Percentiles rank a stretch among this genome's conserved stretches.
phyloP scores from a whole-genome alignment of 148 eudicot species.

The Nepenthes gracilis region DNA sequence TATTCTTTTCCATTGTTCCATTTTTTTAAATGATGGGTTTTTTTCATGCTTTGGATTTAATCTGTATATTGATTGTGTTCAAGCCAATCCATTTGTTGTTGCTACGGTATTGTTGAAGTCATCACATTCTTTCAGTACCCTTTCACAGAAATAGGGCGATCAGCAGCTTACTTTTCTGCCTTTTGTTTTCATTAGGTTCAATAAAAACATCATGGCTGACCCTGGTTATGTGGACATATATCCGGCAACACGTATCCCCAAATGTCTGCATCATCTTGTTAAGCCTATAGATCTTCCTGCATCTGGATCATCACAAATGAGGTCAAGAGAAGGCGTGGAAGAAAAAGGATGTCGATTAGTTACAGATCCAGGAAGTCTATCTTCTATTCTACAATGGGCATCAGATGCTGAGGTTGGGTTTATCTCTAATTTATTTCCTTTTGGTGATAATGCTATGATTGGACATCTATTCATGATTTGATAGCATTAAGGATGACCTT shows the following conservation, averaged over 20 bases:
- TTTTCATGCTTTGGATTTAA: too few species aligned
- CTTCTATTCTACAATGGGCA: slow-evolving; percentile 62
- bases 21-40: too few species aligned
- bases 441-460: neutral
- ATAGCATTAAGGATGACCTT: neutral
- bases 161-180: neutral
- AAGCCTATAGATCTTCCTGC: slow-evolving; percentile 48
- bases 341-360: slow-evolving; percentile 67
- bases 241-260: slow-evolving; percentile 71
- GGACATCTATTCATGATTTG: neutral
- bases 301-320: slow-evolving; percentile 21
- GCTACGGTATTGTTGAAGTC: too few species aligned
- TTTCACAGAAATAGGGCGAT: too few species aligned
- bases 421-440: neutral
- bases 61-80: too few species aligned
- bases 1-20: too few species aligned
- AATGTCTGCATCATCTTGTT: slow-evolving; percentile 59
- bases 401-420: slow-evolving; percentile 71
- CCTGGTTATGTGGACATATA: slow-evolving; percentile 95
- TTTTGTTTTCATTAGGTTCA: slow-evolving; percentile 39
- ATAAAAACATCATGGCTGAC: slow-evolving; percentile 55
- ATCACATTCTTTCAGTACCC: too few species aligned
- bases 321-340: slow-evolving; percentile 19
- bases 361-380: slow-evolving; percentile 54
- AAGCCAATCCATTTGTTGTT: too few species aligned